Base-by-base conservation (phyloP, 768 basidiomycete genomes). In the Pisolithus orientalis region DNA sequence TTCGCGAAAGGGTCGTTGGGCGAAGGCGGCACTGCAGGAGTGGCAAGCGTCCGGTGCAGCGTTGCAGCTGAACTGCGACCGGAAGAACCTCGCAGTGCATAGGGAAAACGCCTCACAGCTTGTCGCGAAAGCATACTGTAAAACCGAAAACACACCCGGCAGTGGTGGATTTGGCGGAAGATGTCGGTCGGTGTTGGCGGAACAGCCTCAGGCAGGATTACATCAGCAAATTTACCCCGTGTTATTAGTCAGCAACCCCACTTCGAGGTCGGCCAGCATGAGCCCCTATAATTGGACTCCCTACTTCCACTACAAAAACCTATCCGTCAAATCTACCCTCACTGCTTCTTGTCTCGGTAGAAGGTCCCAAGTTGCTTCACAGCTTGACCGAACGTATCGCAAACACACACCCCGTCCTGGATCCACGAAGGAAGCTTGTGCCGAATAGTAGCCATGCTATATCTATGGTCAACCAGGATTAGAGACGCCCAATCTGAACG, bases 361-460 rank as follows among this genome's bases (percentile, higher is more conserved):
- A 93, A 94, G 24, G 63, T 66, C 0, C 82, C 82, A 43, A 94
- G 68, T 42, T 80, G 78, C 60, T 79, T 83, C 57, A 92, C 77
- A 6, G 80, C 80, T 51, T 82, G 82, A 5, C 87, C 87, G 66
- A 90, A 96, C 5, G 74, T 76, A 17, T 84, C 75, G 24, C 83
- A 74, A 5, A 83, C 70, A 42, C 74, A 64, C 25, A 88, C 63
- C 27, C 77, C 78, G 47, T 77, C 72, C 9, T 82, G 85, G 49
- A 97, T 92, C 95, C 95, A 99, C 51, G 78, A 78, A 0, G 95
- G 94, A n/a, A 99, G 72, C 67, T 96, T 96, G 50, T 66, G 71
- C 39, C 79, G 78, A 50, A 96, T 89, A 1, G 82, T 72, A 3
- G 77, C 59, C 0, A 80, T 80, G 6, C 79, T 72, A 63, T 96